Percentiles rank a stretch among this genome's conserved stretches.
Evolutionary conservation across 805 yeast species (phyloP).

Genomic region (Pichia paraexigua): DNA sequence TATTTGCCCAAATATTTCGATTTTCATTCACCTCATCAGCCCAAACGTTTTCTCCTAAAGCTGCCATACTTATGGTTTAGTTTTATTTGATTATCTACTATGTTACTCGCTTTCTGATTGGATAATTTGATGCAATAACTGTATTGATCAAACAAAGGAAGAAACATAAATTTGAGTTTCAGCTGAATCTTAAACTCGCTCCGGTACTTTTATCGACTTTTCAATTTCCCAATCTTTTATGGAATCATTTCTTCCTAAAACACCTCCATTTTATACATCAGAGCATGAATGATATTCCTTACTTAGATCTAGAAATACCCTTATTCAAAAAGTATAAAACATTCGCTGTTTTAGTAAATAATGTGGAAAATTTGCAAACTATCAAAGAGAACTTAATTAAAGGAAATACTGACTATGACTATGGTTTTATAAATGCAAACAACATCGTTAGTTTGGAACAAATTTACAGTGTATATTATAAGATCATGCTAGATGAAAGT

Average conservation of each 20-base stretch:
- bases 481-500: constrained; percentile 46
- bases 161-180: background rate
- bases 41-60: constrained; percentile 1
- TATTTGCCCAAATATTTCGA: background rate
- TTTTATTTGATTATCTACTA: background rate
- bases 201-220: background rate
- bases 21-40: background rate
- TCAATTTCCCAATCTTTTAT: background rate
- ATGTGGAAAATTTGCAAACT: constrained; percentile 36
- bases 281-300: background rate
- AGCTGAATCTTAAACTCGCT: background rate
- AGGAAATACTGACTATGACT: constrained; percentile 44
- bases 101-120: background rate
- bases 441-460: constrained; percentile 56
- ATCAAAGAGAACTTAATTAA: constrained; percentile 39
- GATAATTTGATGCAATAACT: too few species aligned
- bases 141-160: too few species aligned
- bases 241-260: background rate
- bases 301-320: constrained; percentile 12
- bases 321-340: constrained; percentile 16
- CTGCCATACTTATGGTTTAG: background rate
- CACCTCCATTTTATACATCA: too few species aligned
- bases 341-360: constrained; percentile 32
- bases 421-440: constrained; percentile 56
- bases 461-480: constrained; percentile 49